phyloP scores from a whole-genome alignment of 2,329 filamentous ascomycete species.

The Dothistroma septosporum region DNA sequence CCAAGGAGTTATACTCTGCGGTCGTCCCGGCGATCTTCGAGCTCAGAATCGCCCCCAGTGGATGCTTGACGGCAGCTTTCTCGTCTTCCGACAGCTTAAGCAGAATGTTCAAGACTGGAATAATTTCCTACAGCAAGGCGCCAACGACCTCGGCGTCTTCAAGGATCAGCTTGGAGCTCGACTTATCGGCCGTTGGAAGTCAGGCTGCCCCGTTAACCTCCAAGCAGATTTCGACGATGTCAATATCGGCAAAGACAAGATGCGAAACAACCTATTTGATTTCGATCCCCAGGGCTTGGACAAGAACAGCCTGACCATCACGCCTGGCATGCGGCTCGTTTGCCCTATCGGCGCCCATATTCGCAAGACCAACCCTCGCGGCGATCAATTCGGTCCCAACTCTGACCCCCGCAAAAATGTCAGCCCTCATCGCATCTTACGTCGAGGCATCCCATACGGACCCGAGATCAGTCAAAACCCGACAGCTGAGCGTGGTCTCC shows the following conservation, averaged over 20 bases:
- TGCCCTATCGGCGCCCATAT: constrained; percentile 48
- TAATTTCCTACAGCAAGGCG: constrained; percentile 37
- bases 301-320: constrained; percentile 39
- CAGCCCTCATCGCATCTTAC: constrained; percentile 38
- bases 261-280: constrained; percentile 39
- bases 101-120: constrained; percentile 47
- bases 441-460: constrained; percentile 44
- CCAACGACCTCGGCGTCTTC: constrained; percentile 26
- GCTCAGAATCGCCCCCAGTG: constrained; percentile 31
- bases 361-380: constrained; percentile 46
- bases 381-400: constrained; percentile 27
- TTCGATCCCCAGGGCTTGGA: constrained; percentile 30
- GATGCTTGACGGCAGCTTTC: constrained; percentile 45
- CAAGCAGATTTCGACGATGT: constrained; percentile 32
- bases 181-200: constrained; percentile 45
- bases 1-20: constrained; percentile 39
- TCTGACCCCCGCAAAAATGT: constrained; percentile 17
- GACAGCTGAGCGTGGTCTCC: constrained; percentile 41
- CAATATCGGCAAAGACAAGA: constrained; percentile 26
- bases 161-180: constrained; percentile 42
- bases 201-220: constrained; percentile 22
- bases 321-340: constrained; percentile 31
- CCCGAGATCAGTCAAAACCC: constrained; percentile 33
- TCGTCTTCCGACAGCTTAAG: constrained; percentile 44
- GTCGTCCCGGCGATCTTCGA: constrained; percentile 36